Conservation (phyloP, 2,329 filamentous ascomycete genomes). For the Diaporthe nobilis region DNA sequence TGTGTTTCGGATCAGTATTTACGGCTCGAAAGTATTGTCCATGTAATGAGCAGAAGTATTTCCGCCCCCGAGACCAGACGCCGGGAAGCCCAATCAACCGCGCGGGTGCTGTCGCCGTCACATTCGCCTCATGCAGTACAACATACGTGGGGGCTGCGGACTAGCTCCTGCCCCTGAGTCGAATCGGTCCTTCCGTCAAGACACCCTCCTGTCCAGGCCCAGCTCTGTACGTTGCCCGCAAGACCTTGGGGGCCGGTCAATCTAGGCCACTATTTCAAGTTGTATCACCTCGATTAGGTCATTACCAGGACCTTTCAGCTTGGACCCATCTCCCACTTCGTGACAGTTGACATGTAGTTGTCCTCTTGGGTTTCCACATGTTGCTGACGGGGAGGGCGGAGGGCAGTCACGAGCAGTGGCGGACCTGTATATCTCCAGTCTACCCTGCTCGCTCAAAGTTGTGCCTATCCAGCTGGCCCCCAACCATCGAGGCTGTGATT, state of each 20-base stretch:
- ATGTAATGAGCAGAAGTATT: neutral
- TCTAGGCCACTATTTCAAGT: too few relatives aligned
- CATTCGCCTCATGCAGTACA: neutral
- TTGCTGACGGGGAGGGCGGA: neutral
- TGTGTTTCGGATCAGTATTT: too few relatives aligned
- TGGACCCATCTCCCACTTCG: too few relatives aligned
- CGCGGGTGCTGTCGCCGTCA: too few relatives aligned
- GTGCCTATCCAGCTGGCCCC: neutral
- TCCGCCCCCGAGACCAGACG: too few relatives aligned
- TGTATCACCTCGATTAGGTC: too few relatives aligned
- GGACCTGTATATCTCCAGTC: neutral
- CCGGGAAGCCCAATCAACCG: neutral
- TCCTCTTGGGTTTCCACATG: neutral
- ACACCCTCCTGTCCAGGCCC: neutral
- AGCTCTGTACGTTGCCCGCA: neutral
- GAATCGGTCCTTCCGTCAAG: neutral
- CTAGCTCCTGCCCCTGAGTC: neutral
- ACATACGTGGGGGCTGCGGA: neutral
- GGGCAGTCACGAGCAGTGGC: neutral
- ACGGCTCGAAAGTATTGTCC: neutral
- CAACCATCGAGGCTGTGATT: neutral
- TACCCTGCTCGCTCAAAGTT: neutral
- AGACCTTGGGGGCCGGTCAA: too few relatives aligned
- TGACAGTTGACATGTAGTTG: too few relatives aligned
- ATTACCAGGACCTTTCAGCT: neutral